phyloP scores from a whole-genome alignment of 2,329 filamentous ascomycete species.

The Fonsecaea erecta region DNA sequence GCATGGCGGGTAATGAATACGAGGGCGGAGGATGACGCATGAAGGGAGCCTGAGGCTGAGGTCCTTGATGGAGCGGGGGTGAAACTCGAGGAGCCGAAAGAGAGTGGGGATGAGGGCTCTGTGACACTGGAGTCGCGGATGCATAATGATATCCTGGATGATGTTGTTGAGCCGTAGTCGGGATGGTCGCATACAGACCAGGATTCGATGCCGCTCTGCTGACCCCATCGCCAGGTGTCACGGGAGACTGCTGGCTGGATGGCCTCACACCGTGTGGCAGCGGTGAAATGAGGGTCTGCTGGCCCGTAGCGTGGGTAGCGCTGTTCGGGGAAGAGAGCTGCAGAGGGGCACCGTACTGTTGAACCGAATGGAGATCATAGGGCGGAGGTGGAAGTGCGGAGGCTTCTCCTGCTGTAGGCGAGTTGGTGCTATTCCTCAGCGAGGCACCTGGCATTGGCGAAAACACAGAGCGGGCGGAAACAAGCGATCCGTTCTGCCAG shows the following conservation, averaged over 20 bases:
- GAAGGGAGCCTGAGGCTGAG: constrained; percentile 39
- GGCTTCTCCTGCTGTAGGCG: constrained; percentile 63
- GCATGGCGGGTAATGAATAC: constrained; percentile 66
- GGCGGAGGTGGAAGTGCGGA: constrained; percentile 66
- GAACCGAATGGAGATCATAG: constrained; percentile 64
- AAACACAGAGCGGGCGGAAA: constrained; percentile 58
- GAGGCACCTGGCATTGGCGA: constrained; percentile 61
- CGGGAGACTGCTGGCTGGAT: constrained; percentile 34
- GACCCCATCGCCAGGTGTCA: constrained; percentile 28
- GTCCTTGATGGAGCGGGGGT: constrained; percentile 56
- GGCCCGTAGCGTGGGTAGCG: constrained; percentile 34
- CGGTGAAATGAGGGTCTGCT: constrained; percentile 26
- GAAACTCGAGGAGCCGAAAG: constrained; percentile 56
- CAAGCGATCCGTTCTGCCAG: constrained; percentile 50
- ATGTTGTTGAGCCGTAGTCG: constrained; percentile 47
- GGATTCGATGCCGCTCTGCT: constrained; percentile 61
- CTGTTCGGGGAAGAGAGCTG: constrained; percentile 36
- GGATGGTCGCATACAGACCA: constrained; percentile 55
- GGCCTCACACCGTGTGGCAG: constrained; percentile 28
- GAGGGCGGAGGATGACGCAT: constrained; percentile 53
- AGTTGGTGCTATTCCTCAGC: constrained; percentile 59
- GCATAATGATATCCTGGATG: constrained; percentile 56
- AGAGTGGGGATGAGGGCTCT: constrained; percentile 47
- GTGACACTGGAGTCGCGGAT: constrained; percentile 58
- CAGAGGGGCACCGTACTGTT: constrained; percentile 23